Base-by-base conservation (phyloP, 306 rosid genomes). In the Pterocarpus macrocarpus region DNA sequence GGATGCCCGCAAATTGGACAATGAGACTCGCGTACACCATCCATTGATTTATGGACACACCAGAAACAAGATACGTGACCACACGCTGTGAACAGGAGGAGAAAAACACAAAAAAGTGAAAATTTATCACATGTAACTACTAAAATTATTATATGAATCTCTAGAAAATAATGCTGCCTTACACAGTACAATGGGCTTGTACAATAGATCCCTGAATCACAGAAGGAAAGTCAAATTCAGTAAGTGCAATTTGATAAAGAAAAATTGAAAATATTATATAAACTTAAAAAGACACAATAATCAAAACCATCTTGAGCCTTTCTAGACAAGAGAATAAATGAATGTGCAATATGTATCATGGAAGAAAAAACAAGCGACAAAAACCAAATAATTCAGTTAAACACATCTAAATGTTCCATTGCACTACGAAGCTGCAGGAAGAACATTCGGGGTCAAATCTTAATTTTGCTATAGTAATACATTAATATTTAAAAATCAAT, bases 61-160 rank as follows among this genome's bases (percentile, higher is more conserved):
- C 98, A 94, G 83, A 94, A 94, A 77, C 98, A 94, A 38, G 92
- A 86, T 74, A 92, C 30, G 39, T 94, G 98, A 64, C 98, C 98
- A 84, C 98, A 94, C 41, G 93, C 98, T 94, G 55, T 69, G 61
- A 52, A 61, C 65, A 69, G 59, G 28, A 5, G 92, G 58, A 69
- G 10, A 78, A 7, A 45, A 59, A 30, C 64, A 59, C 52, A 3
- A 28, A 52, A 78, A 47, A 11, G 52, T 38, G 62, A 68, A 73
- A 69, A 28, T 44, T 35, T 14, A 71, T 57, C 41, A 52, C 64
- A 68, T 5, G 5, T 15, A 38, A 28, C 17, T 58, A 63, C 22
- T 32, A 5, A 55, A 47, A 74, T 4, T n/a, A 47, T 4, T 2
- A 45, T 1, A 62, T 61, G 43, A 69, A 67, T 67, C 36, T 43